Evolutionary conservation across 495 filamentous ascomycete species (phyloP).

Genomic region (Staphylotrichum tortipilum): DNA sequence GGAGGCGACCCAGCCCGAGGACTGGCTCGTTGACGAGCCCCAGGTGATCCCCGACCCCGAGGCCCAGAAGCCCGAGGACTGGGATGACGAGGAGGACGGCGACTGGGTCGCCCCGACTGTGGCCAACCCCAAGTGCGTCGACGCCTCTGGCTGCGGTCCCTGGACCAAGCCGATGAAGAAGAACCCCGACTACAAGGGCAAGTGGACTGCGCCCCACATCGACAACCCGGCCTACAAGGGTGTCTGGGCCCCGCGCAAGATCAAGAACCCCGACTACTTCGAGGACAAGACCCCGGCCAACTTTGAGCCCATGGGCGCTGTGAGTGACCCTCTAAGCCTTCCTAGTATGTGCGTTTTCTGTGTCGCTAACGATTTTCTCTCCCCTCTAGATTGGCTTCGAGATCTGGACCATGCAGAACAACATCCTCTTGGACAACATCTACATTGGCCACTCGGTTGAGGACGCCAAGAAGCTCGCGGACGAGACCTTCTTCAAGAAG

Average conservation of each 20-base stretch:
- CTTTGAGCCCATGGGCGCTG: conserved; percentile 96
- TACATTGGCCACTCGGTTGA: conserved; percentile 97
- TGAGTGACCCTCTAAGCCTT: conserved; percentile 49
- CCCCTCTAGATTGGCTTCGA: conserved; percentile 74
- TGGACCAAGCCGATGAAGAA: conserved; percentile 89
- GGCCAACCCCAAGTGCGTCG: conserved; percentile 90
- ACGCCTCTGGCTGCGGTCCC: conserved; percentile 86
- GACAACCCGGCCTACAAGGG: conserved; percentile 99
- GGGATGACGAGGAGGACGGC: conserved; percentile 99
- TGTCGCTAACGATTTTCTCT: conserved; percentile 10
- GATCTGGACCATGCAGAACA: conserved; percentile 99
- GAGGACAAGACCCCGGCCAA: conserved; percentile 97
- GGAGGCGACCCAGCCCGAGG: conserved; percentile 82
- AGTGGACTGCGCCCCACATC: conserved; percentile 88
- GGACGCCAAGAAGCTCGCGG: conserved; percentile 83
- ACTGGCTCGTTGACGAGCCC: conserved; percentile 94
- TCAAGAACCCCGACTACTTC: conserved; percentile 91
- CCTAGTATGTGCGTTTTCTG: background rate
- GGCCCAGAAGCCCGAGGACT: conserved; percentile 97
- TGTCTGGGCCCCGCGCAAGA: conserved; percentile 87
- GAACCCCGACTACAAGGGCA: conserved; percentile 98
- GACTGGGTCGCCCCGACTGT: conserved; percentile 95
- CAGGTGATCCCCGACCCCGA: conserved; percentile 84
- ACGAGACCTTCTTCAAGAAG: conserved; percentile 93
- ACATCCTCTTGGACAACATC: conserved; percentile 99